Base-by-base conservation (phyloP, 805 yeast genomes). In the Saturnispora hagleri region DNA sequence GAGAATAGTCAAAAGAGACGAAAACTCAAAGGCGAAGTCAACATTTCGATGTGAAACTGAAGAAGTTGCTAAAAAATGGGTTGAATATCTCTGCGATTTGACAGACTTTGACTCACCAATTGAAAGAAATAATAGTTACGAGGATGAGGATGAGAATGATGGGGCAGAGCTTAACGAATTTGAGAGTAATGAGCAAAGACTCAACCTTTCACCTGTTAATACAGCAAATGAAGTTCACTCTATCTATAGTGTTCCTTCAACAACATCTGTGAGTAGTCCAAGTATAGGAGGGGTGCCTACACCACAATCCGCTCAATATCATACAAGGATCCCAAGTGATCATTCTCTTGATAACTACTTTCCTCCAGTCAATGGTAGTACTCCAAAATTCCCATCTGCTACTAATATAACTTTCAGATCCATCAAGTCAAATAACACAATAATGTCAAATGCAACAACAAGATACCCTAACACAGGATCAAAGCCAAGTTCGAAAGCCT, bases 51-150 rank as follows among this genome's bases (percentile, higher is more conserved):
- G 83, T 64, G 60, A 73, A 54, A 70, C 69, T 27, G 64, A 58
- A 15, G 69, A 65, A 35, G 77, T 77, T 48, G 75, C 75, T 48
- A 61, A 60, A 26, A 72, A 71, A 56, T 83, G 88, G 88, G 65
- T 70, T 35, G 73, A 71, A 28, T 84, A 81, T 60, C 64, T 83
- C 44, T 66, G 69, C 31, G 82, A 80, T 55, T 66, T 82, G 56
- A 70, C 77, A 33, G 69, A 72, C 46, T 78, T 73, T 56, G 71
- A 72, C 22, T 64, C 67, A 50, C 76, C 79, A 43, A 61, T 69
- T 35, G 76, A 75, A 34, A 74, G 89, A 64, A 76, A 79, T 54
- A 68, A 67, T 66, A 61, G 76, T 69, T 35, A 76, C 69, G 60
- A 58, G 53, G 60, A 55, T 33, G 60, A 53, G 35, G 54, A 47